Evolutionary conservation across 257 asterid species (phyloP).

Genomic region (Nicotiana tomentosiformis): DNA sequence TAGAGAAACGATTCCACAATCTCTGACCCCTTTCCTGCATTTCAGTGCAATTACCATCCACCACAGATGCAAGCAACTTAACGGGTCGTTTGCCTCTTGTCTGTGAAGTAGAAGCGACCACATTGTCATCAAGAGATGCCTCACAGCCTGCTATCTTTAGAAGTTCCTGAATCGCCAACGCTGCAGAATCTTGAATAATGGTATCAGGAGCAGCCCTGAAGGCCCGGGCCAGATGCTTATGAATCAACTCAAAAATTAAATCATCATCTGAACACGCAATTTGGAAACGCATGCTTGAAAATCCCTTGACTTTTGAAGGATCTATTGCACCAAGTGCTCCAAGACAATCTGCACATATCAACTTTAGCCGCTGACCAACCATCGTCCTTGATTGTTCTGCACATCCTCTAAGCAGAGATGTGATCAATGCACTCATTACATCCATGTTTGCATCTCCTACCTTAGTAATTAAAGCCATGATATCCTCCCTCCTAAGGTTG

Average conservation of each 20-base stretch:
- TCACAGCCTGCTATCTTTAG: conserved; percentile 82
- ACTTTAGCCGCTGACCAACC: conserved; percentile 89
- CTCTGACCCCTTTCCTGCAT: conserved; percentile 69
- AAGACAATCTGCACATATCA: conserved; percentile 89
- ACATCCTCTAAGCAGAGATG: conserved; percentile 89
- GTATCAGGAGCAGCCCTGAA: conserved; percentile 96
- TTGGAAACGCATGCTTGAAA: conserved; percentile 67
- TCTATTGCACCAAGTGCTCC: conserved; percentile 97
- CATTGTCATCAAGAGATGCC: conserved; percentile 69
- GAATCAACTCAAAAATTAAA: conserved; percentile 84
- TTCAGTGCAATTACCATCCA: conserved; percentile 32
- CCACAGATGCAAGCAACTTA: conserved; percentile 38
- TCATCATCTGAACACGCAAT: conserved; percentile 99
- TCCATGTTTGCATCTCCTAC: conserved; percentile 74
- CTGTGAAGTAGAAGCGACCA: conserved; percentile 30
- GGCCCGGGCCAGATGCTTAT: conserved; percentile 94
- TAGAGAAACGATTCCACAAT: conserved; percentile 93
- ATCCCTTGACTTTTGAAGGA: conserved; percentile 86
- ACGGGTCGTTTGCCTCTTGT: conserved; percentile 25
- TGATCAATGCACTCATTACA: conserved; percentile 72
- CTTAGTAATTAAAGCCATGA: conserved; percentile 57
- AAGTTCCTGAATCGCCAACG: conserved; percentile 95
- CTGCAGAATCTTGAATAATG: conserved; percentile 84
- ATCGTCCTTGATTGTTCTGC: conserved; percentile 90
- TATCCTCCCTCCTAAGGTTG: conserved; percentile 60